phyloP scores from a whole-genome alignment of 2,329 filamentous ascomycete genomes.

The Fusarium avenaceum region DNA sequence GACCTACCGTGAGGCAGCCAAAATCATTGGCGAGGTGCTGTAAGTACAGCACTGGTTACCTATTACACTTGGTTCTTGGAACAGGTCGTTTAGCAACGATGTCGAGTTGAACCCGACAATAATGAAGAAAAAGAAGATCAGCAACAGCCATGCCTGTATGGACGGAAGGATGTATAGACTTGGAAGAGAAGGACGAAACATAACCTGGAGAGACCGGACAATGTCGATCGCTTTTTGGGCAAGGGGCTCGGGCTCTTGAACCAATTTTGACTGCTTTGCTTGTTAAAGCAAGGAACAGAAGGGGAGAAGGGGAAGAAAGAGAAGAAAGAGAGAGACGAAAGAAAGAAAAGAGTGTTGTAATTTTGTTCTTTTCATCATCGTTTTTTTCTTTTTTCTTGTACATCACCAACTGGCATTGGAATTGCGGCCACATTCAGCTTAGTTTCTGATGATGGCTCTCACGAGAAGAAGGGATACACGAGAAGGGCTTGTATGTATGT shows the following conservation, averaged over 20 bases:
- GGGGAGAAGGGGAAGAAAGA: slow-evolving; percentile 16
- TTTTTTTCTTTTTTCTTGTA: slow-evolving; percentile 46
- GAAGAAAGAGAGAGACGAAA: slow-evolving; percentile 16
- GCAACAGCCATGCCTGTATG: slow-evolving; percentile 25
- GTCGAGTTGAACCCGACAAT: slow-evolving; percentile 35
- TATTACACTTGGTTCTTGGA: slow-evolving; percentile 19
- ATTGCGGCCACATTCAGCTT: slow-evolving; percentile 42
- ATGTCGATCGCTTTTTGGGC: slow-evolving; percentile 34
- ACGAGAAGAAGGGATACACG: slow-evolving; percentile 37
- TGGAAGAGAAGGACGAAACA: slow-evolving; percentile 34
- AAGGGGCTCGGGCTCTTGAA: slow-evolving; percentile 29
- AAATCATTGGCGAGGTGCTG: slow-evolving; percentile 97
- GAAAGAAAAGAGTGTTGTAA: slow-evolving; percentile 43
- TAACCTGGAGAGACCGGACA: slow-evolving; percentile 34
- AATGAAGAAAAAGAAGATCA: slow-evolving; percentile 40
- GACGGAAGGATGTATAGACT: slow-evolving; percentile 37
- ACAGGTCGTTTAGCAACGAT: slow-evolving; percentile 20
- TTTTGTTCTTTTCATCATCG: slow-evolving; percentile 37
- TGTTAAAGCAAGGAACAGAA: slow-evolving; percentile 11
- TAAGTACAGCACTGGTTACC: slow-evolving; percentile 58
- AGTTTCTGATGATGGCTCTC: slow-evolving; percentile 36
- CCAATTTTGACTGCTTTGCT: slow-evolving; percentile 33
- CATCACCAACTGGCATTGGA: slow-evolving; percentile 48
- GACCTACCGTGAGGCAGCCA: slow-evolving; percentile 97
- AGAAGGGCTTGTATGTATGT: slow-evolving; percentile 41